Evolutionary conservation across 306 rosid species (phyloP), one percentile per base, ranked within the genome.

Genomic region (Calophaca sinica): DNA sequence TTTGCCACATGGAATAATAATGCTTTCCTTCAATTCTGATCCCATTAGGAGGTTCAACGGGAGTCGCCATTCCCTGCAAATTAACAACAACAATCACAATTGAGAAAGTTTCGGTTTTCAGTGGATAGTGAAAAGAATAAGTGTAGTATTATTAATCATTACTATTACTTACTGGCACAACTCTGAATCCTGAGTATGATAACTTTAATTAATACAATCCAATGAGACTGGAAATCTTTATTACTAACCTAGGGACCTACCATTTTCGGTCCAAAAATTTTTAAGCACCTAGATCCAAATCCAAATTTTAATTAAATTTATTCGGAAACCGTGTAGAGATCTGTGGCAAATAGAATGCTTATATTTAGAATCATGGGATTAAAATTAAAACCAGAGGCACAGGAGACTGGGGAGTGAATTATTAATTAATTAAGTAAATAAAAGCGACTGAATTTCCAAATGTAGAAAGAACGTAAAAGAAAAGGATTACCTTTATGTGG

Each of bases 11-110:
- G 68, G 97, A 88, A 45, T 58, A 93, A 73, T 93, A 91, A 75
- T 91, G 98, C 86, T 91, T 93, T 10, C 98, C 98, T 54, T 77
- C 79, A 6, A 68, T 36, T 70, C 78, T 72, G 63, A 89, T 74
- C 84, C 98, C 98, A 73, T 93, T 91, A 4, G 98, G 98, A 33
- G 98, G 94, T 74, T 87, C 98, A 54, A 93, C 98, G 6, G 84
- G 97, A 53, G 97, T 89, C n/a, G 98, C 97, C 98, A 93, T 93
- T 76, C 44, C 84, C 89, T 80, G 72, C 74, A 54, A 61, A 68
- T 41, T 36, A 84, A 59, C 48, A 51, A 1, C 15, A 62, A n/a
- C n/a, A 59, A 29, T 51, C 68, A 68, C 58, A 73, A 58, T 60
- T 81, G 46, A 52, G 9, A 71, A 54, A 28, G 36, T 8, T 72